Base-by-base conservation (phyloP, 2,329 filamentous ascomycete species). In the Claviceps monticola region DNA sequence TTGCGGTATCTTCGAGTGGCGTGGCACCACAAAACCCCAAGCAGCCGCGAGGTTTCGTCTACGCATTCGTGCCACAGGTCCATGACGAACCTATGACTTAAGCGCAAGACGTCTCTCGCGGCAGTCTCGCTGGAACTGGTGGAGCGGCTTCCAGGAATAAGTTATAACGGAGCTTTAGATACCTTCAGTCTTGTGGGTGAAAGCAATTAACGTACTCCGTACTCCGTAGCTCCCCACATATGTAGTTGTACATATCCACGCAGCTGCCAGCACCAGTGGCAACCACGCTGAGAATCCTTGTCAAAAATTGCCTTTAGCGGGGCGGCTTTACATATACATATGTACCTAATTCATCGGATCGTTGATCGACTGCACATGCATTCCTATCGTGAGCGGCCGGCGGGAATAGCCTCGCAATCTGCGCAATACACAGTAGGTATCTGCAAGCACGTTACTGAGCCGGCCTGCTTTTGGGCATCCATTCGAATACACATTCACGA, bases 401-500 rank as follows among this genome's bases (percentile, higher is more conserved):
- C 41, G 41, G 19, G 41, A 43, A 43, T 43, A 23, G n/a, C 26
- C 5, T 46, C 26, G 29, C 26, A 17, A 7, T 14, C 26, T 11
- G 34, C 36, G 11, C 29, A 34, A 11, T 34, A 34, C 29, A 34
- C 29, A 11, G 29, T 34, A 34, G 29, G 29, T 34, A 11, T 34
- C 29, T 21, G 14, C 8, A 7, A 21, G 6, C 23, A 16, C 38
- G 38, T 41, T 26, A 9, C 26, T 34, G 48, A 6, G 11, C 36
- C n/a, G 36, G 29, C 29, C 29, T 46, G 26, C 29, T 14, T 19
- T 16, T 36, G 5, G n/a, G 17, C n/a, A 46, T 36, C 26, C 7
- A 13, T 48, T 42, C 4, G 9, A 14, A n/a, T 21, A 17, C 7
- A 16, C 7, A 14, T n/a, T 46, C 48, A 48, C 42, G 48, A 80